These are phyloP conservation scores for Lentinus brumalis DNA, from an alignment of 768 basidiomycete species.

Conservation along the genomic window DNA sequence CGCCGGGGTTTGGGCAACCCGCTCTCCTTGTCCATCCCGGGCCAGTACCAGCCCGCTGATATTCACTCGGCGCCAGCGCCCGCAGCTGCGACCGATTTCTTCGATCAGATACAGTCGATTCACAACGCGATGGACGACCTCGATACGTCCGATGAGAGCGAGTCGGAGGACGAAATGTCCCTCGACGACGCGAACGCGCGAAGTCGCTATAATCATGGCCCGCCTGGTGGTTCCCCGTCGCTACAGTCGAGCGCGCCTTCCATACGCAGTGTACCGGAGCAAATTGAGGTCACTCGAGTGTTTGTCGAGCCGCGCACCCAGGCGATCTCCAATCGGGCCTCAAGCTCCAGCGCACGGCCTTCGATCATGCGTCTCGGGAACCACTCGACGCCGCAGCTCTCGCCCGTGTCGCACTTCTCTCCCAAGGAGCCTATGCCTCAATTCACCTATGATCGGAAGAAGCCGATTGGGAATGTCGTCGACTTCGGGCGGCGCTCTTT, in stretches of 20 bases:
- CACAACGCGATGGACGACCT: slow-evolving; percentile 77
- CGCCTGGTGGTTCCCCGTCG: slow-evolving; percentile 5
- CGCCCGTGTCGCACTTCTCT: slow-evolving; percentile 26
- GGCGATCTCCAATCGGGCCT: slow-evolving; percentile 31
- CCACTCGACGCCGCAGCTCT: slow-evolving; percentile 67
- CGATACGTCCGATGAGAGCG: slow-evolving; percentile 55
- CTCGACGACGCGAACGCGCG: slow-evolving; percentile 15
- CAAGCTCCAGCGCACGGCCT: slow-evolving; percentile 34
- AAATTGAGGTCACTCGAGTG: slow-evolving; percentile 19
- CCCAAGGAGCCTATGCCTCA: slow-evolving; percentile 25
- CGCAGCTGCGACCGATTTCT: slow-evolving; percentile 69
- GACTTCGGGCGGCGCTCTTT: slow-evolving; percentile 42
- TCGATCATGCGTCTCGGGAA: slow-evolving; percentile 67
- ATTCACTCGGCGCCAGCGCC: slow-evolving; percentile 66
- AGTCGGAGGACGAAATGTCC: slow-evolving; percentile 27
- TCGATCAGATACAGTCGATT: slow-evolving; percentile 65
- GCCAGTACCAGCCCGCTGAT: slow-evolving; percentile 42
- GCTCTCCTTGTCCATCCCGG: slow-evolving; percentile 43
- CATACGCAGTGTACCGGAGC: background rate
- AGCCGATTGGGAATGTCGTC: slow-evolving; percentile 57
- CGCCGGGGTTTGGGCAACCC: slow-evolving; percentile 23
- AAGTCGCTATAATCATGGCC: slow-evolving; percentile 11
- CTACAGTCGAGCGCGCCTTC: background rate
- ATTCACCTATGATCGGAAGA: slow-evolving; percentile 39
- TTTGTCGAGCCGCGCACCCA: slow-evolving; percentile 40